Percentiles rank a stretch among this genome's conserved stretches.
Evolutionary conservation across 2,329 filamentous ascomycete genomes (phyloP).

Genomic region (Periconia sp.): DNA sequence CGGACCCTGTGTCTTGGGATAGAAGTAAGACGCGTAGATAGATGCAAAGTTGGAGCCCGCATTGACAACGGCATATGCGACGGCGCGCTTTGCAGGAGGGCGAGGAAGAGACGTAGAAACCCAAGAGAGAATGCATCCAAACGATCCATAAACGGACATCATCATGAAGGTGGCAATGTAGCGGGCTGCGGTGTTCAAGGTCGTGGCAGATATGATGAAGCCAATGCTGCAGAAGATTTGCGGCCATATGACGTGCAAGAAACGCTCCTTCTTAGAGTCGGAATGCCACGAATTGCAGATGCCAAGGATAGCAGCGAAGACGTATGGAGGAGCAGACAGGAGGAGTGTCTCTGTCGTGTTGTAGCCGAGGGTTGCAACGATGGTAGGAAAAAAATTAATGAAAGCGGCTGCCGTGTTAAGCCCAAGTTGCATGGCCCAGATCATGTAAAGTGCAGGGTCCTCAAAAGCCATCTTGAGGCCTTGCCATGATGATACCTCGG

Average conservation of each 20-base stretch:
- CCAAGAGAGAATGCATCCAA: slow-evolving; percentile 20
- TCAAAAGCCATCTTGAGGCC: slow-evolving; percentile 57
- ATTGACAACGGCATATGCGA: slow-evolving; percentile 63
- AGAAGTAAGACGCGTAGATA: slow-evolving; percentile 17
- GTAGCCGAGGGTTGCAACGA: slow-evolving; percentile 64
- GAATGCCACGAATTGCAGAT: slow-evolving; percentile 48
- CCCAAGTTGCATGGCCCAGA: slow-evolving; percentile 60
- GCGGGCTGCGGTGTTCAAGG: slow-evolving; percentile 53
- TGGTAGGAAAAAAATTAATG: slow-evolving; percentile 68
- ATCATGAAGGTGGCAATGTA: slow-evolving; percentile 18
- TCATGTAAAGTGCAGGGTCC: slow-evolving; percentile 60
- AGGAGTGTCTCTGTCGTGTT: slow-evolving; percentile 58
- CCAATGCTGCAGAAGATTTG: slow-evolving; percentile 58
- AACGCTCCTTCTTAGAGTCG: slow-evolving; percentile 48
- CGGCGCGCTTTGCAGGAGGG: slow-evolving; percentile 62
- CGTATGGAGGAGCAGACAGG: slow-evolving; percentile 62
- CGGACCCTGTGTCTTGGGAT: slow-evolving; percentile 11
- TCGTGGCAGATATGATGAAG: slow-evolving; percentile 61
- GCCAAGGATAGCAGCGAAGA: slow-evolving; percentile 11
- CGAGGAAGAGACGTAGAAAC: slow-evolving; percentile 46
- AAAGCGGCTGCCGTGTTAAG: slow-evolving; percentile 45
- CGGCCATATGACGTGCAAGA: slow-evolving; percentile 47
- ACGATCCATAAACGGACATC: slow-evolving; percentile 15
- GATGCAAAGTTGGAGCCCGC: slow-evolving; percentile 15
- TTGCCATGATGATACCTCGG: background rate